Evolutionary conservation across 2,329 filamentous ascomycete genomes (phyloP).

Genomic region (Phialemonium atrogriseum): DNA sequence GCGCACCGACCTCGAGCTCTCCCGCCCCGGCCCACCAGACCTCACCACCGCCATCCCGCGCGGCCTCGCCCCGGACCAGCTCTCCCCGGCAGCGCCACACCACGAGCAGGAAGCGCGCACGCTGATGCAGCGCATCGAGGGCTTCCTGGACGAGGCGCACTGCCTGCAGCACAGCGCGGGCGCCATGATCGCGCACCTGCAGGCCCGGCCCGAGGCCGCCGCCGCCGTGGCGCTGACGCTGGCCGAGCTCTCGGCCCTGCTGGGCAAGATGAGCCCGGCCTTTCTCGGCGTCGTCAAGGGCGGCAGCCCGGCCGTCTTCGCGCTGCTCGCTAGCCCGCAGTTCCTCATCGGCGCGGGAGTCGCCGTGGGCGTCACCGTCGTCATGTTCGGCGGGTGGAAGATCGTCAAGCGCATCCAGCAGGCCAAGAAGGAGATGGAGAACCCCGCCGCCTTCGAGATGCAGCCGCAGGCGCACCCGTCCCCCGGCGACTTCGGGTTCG

Average conservation of each 20-base stretch:
- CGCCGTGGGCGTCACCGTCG: constrained; percentile 85
- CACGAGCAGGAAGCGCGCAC: constrained; percentile 35
- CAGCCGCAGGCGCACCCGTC: constrained; percentile 7
- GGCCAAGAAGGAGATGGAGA: constrained; percentile 20
- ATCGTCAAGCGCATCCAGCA: constrained; percentile 80
- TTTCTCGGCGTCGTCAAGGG: constrained; percentile 70
- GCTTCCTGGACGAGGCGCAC: constrained; percentile 75
- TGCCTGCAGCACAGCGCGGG: constrained; percentile 80
- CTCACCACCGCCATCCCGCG: constrained; percentile 2
- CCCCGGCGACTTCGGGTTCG: not conserved
- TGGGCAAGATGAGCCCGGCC: constrained; percentile 75
- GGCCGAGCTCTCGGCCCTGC: constrained; percentile 78
- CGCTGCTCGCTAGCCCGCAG: constrained; percentile 78
- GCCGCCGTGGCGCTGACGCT: constrained; percentile 89
- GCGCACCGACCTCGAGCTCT: constrained; percentile 35
- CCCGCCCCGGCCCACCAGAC: constrained; percentile 14
- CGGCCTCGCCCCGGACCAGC: too few species aligned
- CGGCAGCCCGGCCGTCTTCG: constrained; percentile 77
- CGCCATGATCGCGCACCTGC: constrained; percentile 66
- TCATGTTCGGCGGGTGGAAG: constrained; percentile 94
- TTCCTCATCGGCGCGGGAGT: constrained; percentile 90
- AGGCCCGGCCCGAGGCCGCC: constrained; percentile 74
- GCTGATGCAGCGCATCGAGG: constrained; percentile 68
- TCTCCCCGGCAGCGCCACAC: constrained; percentile 49
- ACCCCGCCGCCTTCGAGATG: constrained; percentile 16